phyloP scores from a whole-genome alignment of 345 rosid species.

The Pistacia atlantica region DNA sequence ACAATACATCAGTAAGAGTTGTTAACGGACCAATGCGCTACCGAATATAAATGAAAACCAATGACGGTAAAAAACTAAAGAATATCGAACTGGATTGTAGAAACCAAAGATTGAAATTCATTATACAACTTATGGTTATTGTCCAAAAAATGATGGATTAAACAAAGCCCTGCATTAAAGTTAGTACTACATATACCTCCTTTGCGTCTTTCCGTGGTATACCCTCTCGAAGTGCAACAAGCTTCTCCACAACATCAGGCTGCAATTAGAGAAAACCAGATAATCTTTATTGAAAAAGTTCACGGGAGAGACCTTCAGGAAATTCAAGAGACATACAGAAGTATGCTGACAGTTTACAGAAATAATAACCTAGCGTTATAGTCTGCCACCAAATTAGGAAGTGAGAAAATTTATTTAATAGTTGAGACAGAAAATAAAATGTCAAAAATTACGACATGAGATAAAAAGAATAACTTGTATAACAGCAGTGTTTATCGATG shows the following conservation, averaged over 20 bases:
- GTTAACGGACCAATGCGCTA: slow-evolving; percentile 5
- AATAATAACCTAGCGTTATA: neutral
- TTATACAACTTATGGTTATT: too few species aligned
- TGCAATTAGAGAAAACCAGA: slow-evolving; percentile 31
- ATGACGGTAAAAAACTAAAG: neutral
- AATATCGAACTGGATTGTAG: neutral
- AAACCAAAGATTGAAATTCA: neutral
- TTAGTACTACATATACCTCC: slow-evolving; percentile 59
- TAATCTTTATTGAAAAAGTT: slow-evolving; percentile 1
- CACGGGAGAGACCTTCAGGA: slow-evolving; percentile 2
- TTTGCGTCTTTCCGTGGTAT: slow-evolving; percentile 96
- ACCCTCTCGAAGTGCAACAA: slow-evolving; percentile 92
- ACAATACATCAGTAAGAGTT: neutral
- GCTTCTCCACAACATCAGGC: slow-evolving; percentile 99
- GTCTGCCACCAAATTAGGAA: neutral
- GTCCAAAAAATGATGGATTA: neutral
- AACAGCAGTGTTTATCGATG: slow-evolving; percentile 19
- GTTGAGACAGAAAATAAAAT: neutral
- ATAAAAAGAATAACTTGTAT: neutral
- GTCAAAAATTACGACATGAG: neutral
- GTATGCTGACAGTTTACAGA: neutral
- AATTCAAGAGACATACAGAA: slow-evolving; percentile 1
- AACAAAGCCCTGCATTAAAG: neutral
- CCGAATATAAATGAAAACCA: neutral
- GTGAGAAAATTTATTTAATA: neutral